Evolutionary conservation across 2,329 filamentous ascomycete genomes (phyloP).

Genomic region (Aspergillus sp.): DNA sequence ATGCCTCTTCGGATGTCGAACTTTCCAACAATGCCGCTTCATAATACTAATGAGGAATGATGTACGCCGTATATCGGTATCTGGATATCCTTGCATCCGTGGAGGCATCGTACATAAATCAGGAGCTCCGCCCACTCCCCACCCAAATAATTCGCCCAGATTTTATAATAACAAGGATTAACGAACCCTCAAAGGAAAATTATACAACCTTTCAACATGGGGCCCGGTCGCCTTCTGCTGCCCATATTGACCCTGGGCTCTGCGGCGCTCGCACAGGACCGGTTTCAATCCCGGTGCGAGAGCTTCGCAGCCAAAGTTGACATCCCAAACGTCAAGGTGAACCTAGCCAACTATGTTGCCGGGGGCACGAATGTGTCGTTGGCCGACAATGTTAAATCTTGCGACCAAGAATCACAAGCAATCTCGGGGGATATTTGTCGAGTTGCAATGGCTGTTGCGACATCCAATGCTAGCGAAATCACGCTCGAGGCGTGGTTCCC

Average conservation of each 20-base stretch:
- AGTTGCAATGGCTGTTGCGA: conserved; percentile 43
- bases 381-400: conserved; percentile 38
- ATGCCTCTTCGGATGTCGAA: neutral
- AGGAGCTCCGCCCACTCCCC: neutral
- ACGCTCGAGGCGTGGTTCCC: conserved; percentile 51
- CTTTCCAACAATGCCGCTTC: neutral
- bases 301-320: conserved; percentile 27
- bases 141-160: neutral
- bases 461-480: conserved; percentile 47
- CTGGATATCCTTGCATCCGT: neutral
- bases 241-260: conserved; percentile 22
- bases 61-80: neutral
- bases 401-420: conserved; percentile 30
- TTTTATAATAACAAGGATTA: neutral
- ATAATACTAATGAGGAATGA: neutral
- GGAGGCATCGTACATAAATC: neutral
- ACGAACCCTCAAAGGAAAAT: neutral
- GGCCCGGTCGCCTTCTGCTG: conserved; percentile 11
- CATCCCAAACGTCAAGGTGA: conserved; percentile 31
- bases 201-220: conserved; percentile 10
- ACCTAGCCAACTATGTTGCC: conserved; percentile 34
- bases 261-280: conserved; percentile 22
- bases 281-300: conserved; percentile 26
- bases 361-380: conserved; percentile 40
- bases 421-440: conserved; percentile 42